A percentile compares a stretch with the other conserved stretches of the same genome.
Conservation (phyloP, 345 rosid species). For the Hirschfeldia incana region DNA sequence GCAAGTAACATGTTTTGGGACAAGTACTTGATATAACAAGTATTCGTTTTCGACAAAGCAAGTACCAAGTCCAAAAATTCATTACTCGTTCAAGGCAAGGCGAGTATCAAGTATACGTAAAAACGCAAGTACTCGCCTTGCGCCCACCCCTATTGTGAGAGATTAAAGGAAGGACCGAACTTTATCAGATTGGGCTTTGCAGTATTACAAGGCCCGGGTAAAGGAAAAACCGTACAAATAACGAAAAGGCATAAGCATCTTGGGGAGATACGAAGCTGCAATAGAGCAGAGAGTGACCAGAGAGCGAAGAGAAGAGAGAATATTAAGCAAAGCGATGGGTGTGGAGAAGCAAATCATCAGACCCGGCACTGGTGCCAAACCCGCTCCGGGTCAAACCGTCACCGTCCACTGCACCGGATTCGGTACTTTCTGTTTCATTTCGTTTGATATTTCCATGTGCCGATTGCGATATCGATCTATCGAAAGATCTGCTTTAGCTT, state of each 20-base stretch:
- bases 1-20: too few species aligned
- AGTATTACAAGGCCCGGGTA: background rate
- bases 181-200: background rate
- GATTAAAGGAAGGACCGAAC: background rate
- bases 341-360: slow-evolving; percentile 59
- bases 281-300: background rate
- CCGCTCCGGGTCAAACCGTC: slow-evolving; percentile 60
- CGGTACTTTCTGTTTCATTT: slow-evolving; percentile 35
- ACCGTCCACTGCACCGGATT: slow-evolving; percentile 77
- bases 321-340: slow-evolving; percentile 46
- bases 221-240: background rate
- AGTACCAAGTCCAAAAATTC: too few species aligned
- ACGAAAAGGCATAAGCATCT: background rate
- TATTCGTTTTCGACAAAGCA: too few species aligned
- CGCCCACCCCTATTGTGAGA: too few species aligned
- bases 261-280: slow-evolving; percentile 13
- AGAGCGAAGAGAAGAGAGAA: background rate
- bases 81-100: too few species aligned
- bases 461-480: slow-evolving; percentile 1
- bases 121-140: too few species aligned
- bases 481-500: slow-evolving; percentile 18
- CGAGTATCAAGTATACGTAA: too few species aligned
- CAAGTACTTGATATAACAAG: too few species aligned
- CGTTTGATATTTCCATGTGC: background rate
- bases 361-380: slow-evolving; percentile 60